These are phyloP conservation scores for Leishmania mexicana DNA, from an alignment of 208 protist species.

Conservation along the genomic window DNA sequence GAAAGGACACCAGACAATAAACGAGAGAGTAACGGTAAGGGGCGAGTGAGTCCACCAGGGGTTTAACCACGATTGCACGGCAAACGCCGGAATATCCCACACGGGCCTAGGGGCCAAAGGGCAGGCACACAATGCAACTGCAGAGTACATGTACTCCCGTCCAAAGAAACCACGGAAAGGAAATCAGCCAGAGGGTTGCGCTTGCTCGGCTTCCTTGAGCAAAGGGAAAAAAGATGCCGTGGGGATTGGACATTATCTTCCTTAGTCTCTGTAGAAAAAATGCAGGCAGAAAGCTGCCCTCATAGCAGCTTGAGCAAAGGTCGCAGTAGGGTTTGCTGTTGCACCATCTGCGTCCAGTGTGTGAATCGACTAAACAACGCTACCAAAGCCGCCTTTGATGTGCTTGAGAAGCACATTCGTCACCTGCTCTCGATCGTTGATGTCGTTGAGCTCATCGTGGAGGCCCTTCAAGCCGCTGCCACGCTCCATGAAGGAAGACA, in stretches of 20 bases:
- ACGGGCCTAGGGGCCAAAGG: background rate
- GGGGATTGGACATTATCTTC: background rate
- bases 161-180: background rate
- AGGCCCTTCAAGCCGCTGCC: slow-evolving; percentile 62
- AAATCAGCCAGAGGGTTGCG: background rate
- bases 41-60: background rate
- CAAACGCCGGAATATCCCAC: background rate
- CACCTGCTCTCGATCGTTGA: slow-evolving; percentile 70
- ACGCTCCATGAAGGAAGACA: slow-evolving; percentile 79
- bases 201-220: background rate
- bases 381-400: slow-evolving; percentile 75
- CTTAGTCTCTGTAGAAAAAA: background rate
- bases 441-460: slow-evolving; percentile 81
- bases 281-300: background rate
- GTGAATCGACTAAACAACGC: slow-evolving; percentile 26
- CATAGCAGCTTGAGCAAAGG: background rate
- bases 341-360: background rate
- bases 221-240: background rate
- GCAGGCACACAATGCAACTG: background rate
- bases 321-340: background rate
- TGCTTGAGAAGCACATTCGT: slow-evolving; percentile 73
- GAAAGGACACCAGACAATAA: background rate
- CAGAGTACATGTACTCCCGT: background rate
- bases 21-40: background rate
- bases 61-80: background rate